Base-by-base conservation (phyloP, 164 flowering plant genomes). In the Annona squamosa region DNA sequence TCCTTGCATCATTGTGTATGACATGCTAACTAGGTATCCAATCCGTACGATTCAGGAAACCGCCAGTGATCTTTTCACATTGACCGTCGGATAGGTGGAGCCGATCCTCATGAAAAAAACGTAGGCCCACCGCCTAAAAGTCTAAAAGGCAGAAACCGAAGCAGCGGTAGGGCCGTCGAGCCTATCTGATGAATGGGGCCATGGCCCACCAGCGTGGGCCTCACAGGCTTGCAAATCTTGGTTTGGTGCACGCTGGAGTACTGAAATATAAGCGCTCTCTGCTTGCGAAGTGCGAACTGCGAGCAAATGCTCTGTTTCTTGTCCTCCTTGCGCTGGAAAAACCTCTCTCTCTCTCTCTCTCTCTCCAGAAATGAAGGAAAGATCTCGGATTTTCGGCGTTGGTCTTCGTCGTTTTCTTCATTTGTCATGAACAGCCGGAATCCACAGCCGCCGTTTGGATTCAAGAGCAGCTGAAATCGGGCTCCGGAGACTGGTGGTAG, bases 291-390 rank as follows among this genome's bases (percentile, higher is more conserved):
- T 26, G 37, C 37, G 37, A 26, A 26, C 13, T 18, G n/a, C 63
- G n/a, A 59, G 7, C 61, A 37, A 66, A 41, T 19, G n/a, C 42
- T 66, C 70, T 61, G 64, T 46, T 66, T 47, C 65, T 68, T 63
- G 37, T 17, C 41, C 45, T 61, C 57, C 59, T 59, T 72, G 37
- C 37, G 37, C 37, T 26, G 37, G 37, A 26, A 66, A 69, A 68
- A 74, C 66, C 64, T 48, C 64, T 68, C 67, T 26, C 80, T 43
- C 75, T 69, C 77, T 65, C 67, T 64, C 67, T 41, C 46, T n/a
- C 57, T 47, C 74, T 78, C 72, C 47, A 56, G 46, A 61, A 52
- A 73, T 56, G 65, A 26, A 19, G 3, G 75, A 68, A 68, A 57
- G 44, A 59, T 71, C 26, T 18, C 56, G 47, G 74, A 68, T 10